A percentile compares a stretch with the other conserved stretches of the same genome.
phyloP scores from a whole-genome alignment of 768 basidiomycete genomes.

The Russula vinacea region DNA sequence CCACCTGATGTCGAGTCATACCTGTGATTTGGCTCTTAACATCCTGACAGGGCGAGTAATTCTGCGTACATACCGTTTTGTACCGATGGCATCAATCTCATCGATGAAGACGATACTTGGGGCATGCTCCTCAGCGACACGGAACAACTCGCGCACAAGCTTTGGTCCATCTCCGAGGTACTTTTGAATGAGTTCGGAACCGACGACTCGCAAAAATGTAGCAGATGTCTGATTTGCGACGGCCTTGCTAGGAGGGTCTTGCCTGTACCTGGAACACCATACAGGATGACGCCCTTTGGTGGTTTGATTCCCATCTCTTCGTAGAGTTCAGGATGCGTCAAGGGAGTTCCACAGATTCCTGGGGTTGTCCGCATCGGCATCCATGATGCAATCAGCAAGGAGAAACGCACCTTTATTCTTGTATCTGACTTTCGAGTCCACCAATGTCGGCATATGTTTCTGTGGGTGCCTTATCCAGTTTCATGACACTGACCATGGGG shows the following conservation, averaged over 20 bases:
- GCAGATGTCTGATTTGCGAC: conserved; percentile 98
- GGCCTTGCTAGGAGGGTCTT: conserved; percentile 95
- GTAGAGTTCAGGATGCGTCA: conserved; percentile 97
- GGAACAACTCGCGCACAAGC: conserved; percentile 94
- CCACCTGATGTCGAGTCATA: conserved; percentile 99
- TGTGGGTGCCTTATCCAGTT: conserved; percentile 97
- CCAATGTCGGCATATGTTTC: conserved; percentile 99
- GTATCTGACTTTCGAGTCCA: conserved; percentile 94
- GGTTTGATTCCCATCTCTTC: conserved; percentile 99
- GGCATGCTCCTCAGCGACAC: conserved; percentile 95
- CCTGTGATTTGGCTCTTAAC: conserved; percentile 40
- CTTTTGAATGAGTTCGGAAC: conserved; percentile 98
- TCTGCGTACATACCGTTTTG: conserved; percentile 72
- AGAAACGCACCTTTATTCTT: conserved; percentile 86
- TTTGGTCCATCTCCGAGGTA: conserved; percentile 99
- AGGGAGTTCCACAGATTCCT: conserved; percentile 97
- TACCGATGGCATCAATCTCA: conserved; percentile 90
- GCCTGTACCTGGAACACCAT: conserved; percentile 97
- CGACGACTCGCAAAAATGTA: conserved; percentile 95
- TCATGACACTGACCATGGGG: conserved; percentile 97
- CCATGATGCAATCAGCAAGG: not conserved
- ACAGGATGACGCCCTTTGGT: conserved; percentile 99
- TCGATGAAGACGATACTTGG: conserved; percentile 99
- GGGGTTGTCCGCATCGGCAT: conserved; percentile 13
- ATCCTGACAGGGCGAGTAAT: not conserved